Evolutionary conservation across 2,329 filamentous ascomycete species (phyloP).

Genomic region (Paracoccidioides brasiliensis): DNA sequence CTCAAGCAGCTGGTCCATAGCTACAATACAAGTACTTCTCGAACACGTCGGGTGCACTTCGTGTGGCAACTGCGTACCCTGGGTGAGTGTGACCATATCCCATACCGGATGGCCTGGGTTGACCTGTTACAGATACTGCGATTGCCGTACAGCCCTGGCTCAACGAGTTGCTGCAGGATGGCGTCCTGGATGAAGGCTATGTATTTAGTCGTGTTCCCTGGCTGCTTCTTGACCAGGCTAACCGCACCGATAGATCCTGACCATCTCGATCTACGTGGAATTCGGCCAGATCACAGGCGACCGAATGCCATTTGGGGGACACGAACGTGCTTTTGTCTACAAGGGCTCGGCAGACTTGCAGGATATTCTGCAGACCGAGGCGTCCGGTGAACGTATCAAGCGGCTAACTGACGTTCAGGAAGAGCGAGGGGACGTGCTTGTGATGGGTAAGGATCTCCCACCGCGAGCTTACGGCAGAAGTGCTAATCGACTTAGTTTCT

Average conservation of each 20-base stretch:
- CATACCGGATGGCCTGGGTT: background rate
- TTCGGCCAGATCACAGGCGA: conserved; percentile 8
- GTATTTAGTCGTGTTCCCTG: conserved; percentile 5
- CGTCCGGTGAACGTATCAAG: conserved; percentile 13
- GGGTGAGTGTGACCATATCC: conserved; percentile 9
- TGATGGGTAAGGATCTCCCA: conserved; percentile 17
- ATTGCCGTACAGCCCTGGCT: conserved; percentile 11
- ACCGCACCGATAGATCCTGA: conserved; percentile 11
- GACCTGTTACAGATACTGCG: conserved; percentile 8
- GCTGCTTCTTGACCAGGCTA: no score
- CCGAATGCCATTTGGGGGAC: conserved; percentile 12
- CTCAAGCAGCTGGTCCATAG: conserved; percentile 25
- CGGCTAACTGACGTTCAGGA: conserved; percentile 12
- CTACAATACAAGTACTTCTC: conserved; percentile 19
- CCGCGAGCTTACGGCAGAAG: no score
- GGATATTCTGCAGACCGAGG: conserved; percentile 14
- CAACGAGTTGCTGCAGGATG: conserved; percentile 15
- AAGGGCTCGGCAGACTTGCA: conserved; percentile 12
- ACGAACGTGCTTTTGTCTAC: conserved; percentile 15
- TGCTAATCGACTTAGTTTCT: no score
- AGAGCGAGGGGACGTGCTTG: conserved; percentile 11
- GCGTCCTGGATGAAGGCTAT: conserved; percentile 17
- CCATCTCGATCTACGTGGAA: conserved; percentile 16
- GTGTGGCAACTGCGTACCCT: conserved; percentile 22
- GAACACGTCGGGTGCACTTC: conserved; percentile 20